Evolutionary conservation across 441 rosid species (phyloP).

Genomic region (Erodium texanum): DNA sequence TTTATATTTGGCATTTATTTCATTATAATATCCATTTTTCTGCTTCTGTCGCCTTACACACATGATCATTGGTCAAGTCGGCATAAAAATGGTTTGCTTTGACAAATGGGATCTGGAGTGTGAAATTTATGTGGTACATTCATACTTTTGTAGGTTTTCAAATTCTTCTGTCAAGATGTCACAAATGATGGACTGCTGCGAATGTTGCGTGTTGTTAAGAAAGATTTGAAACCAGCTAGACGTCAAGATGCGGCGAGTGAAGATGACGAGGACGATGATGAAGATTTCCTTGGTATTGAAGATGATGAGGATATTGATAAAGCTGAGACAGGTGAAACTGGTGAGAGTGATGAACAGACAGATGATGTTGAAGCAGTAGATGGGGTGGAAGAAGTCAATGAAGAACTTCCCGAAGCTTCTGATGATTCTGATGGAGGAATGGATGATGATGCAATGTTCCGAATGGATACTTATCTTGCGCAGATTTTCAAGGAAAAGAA

Average conservation of each 20-base stretch:
- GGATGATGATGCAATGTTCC: constrained; percentile 98
- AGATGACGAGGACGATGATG: constrained; percentile 38
- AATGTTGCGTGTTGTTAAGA: constrained; percentile 82
- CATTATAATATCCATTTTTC: too few relatives aligned
- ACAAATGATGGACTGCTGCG: constrained; percentile 65
- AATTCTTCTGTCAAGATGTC: constrained; percentile 62
- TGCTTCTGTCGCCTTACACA: too few relatives aligned
- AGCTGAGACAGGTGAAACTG: constrained; percentile 58
- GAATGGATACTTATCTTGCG: constrained; percentile 86
- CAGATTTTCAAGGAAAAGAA: constrained; percentile 80
- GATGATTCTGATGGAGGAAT: constrained; percentile 75
- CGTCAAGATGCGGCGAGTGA: constrained; percentile 53
- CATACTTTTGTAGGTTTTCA: constrained; percentile 58
- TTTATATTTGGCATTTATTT: background rate
- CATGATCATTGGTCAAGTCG: background rate
- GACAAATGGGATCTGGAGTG: background rate
- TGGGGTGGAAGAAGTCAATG: constrained; percentile 24
- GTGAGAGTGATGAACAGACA: constrained; percentile 65
- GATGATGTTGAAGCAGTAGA: constrained; percentile 52
- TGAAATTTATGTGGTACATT: background rate
- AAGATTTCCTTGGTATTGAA: constrained; percentile 75
- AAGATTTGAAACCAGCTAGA: constrained; percentile 82
- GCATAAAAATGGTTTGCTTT: constrained; percentile 1
- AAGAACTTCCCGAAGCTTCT: constrained; percentile 29
- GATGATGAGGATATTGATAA: constrained; percentile 74